These are phyloP conservation scores for Penicillium brasilianum DNA, from an alignment of 2,329 filamentous ascomycete species.

Conservation along the genomic window DNA sequence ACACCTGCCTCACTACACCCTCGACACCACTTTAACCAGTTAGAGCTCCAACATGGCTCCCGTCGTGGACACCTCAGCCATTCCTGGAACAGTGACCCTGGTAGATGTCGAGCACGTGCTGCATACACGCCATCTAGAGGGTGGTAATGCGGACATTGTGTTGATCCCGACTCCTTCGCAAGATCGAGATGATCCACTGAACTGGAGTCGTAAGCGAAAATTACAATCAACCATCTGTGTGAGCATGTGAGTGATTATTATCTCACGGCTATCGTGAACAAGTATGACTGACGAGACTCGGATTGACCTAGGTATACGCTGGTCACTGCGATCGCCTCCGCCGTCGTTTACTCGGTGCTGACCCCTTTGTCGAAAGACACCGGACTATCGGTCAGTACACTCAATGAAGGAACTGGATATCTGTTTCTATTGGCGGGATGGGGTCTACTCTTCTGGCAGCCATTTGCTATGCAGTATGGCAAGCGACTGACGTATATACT, in stretches of 20 bases:
- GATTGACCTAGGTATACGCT: constrained; percentile 43
- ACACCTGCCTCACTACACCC: neutral
- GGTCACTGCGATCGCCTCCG: constrained; percentile 43
- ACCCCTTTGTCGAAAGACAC: constrained; percentile 44
- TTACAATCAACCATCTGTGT: constrained; percentile 49
- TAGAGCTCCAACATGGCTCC: constrained; percentile 30
- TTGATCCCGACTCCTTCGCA: constrained; percentile 50
- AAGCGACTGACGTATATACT: constrained; percentile 44
- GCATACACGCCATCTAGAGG: constrained; percentile 36
- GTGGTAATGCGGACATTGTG: constrained; percentile 45
- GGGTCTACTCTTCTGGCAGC: constrained; percentile 55
- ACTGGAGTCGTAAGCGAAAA: constrained; percentile 53
- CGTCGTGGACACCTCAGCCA: constrained; percentile 33
- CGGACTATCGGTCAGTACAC: constrained; percentile 39
- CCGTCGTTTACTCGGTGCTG: constrained; percentile 48
- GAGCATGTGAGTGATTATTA: constrained; percentile 41
- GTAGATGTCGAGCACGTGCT: constrained; percentile 48
- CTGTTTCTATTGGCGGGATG: constrained; percentile 52
- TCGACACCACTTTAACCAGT: neutral
- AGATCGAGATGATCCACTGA: constrained; percentile 55
- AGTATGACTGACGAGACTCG: constrained; percentile 6
- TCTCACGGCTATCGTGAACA: neutral
- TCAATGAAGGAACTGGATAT: constrained; percentile 48
- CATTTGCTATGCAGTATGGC: constrained; percentile 53
- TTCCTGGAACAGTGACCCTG: constrained; percentile 53